Percentiles rank a stretch among this genome's conserved stretches.
These are phyloP conservation scores for Fraxinus latifolia DNA, from an alignment of 305 asterid species.

Conservation along the genomic window DNA sequence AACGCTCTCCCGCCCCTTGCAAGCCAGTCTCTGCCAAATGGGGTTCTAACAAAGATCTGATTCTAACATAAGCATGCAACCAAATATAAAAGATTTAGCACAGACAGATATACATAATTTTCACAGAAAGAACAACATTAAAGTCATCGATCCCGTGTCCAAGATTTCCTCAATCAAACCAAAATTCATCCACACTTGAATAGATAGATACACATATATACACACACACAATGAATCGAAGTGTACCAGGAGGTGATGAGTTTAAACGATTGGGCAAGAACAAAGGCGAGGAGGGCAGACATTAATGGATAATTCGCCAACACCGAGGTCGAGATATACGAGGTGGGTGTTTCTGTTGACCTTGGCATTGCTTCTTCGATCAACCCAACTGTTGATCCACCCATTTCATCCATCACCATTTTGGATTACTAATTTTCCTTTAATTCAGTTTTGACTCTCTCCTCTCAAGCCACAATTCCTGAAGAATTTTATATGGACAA, in stretches of 20 bases:
- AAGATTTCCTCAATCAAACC: background rate
- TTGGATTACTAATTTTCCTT: background rate
- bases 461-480: slow-evolving; percentile 23
- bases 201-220: background rate
- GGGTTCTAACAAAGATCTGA: background rate
- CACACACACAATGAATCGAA: background rate
- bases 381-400: slow-evolving; percentile 30
- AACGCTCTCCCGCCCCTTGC: background rate
- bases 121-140: background rate
- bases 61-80: background rate
- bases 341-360: slow-evolving; percentile 32
- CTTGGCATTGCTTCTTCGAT: slow-evolving; percentile 26
- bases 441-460: slow-evolving; percentile 8
- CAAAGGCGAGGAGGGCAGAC: slow-evolving; percentile 52
- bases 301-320: slow-evolving; percentile 46
- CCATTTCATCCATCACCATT: slow-evolving; percentile 36
- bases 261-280: slow-evolving; percentile 50
- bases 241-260: slow-evolving; percentile 46
- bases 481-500: slow-evolving; percentile 2
- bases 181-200: background rate
- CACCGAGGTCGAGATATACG: slow-evolving; percentile 29
- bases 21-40: background rate
- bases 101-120: background rate
- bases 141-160: background rate
- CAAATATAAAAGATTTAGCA: background rate